Evolutionary conservation across 192 early-diverging fungal genomes (phyloP).

Genomic region (Hyaloraphidium curvatum): DNA sequence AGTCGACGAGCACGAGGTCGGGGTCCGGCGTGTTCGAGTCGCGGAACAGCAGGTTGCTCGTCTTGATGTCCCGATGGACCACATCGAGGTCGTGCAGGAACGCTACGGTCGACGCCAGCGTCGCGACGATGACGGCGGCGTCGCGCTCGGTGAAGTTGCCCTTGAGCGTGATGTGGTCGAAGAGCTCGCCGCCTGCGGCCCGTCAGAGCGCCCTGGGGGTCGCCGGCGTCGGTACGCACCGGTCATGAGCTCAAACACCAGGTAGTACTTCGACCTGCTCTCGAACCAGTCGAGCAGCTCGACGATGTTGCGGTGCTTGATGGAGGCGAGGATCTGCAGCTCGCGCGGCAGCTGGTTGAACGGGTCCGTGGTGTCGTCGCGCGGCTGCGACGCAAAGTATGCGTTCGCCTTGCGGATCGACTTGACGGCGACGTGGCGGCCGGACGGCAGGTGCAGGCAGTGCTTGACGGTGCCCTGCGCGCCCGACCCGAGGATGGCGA

Average conservation of each 20-base stretch:
- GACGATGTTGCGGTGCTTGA: constrained; percentile 4
- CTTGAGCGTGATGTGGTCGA: constrained; percentile 60
- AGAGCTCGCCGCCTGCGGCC: constrained; percentile 79
- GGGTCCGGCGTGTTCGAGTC: constrained; percentile 1
- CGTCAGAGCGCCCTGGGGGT: constrained; percentile 5
- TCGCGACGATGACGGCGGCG: constrained; percentile 55
- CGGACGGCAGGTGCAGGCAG: not conserved
- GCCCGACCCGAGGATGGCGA: too few relatives aligned
- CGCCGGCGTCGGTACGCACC: not conserved
- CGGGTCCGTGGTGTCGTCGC: too few relatives aligned
- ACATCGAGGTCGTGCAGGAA: constrained; percentile 71
- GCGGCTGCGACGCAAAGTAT: too few relatives aligned
- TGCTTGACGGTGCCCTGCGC: not conserved
- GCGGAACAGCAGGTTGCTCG: constrained; percentile 5
- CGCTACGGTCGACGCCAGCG: constrained; percentile 56
- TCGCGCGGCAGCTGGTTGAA: not conserved
- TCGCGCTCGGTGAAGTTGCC: constrained; percentile 56
- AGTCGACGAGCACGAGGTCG: not conserved
- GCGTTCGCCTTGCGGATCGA: not conserved
- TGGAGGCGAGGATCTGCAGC: not conserved
- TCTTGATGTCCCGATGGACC: constrained; percentile 42
- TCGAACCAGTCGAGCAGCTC: constrained; percentile 8
- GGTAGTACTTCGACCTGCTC: constrained; percentile 1
- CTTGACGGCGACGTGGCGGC: not conserved
- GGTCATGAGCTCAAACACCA: constrained; percentile 6